Evolutionary conservation across 2,329 filamentous ascomycete genomes (phyloP), one percentile per base, ranked within the genome.

Genomic region (Aspergillus viridinutans): DNA sequence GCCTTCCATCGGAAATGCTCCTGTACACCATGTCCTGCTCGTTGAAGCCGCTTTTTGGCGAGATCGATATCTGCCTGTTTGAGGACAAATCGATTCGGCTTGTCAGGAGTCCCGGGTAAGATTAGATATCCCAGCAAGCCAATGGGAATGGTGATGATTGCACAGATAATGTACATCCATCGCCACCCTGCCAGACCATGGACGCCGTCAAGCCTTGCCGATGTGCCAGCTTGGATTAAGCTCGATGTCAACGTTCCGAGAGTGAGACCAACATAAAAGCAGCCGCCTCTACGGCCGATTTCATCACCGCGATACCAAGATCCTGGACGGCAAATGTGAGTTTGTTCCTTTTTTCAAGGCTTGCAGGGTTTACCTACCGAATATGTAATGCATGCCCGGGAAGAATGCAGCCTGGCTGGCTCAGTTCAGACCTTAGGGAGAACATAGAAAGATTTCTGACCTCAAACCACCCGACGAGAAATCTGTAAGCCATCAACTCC

Each of bases 101-200:
- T 78, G 38, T 81, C 78, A 26, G 72, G 77, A 0, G 79, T 82
- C 1, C 81, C 81, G 0, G 82, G 82, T 10, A 83, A 73, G 4
- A 84, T 65, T 28, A 83, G 75, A 48, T 77, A 78, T 0, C 82
- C 81, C 0, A 80, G 60, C 4, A 84, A 70, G 0, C 79, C 80
- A 3, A 84, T 69, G 0, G 81, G 81, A 12, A 85, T 79, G 1
- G 83, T 85, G 56, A 85, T 81, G 4, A 84, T 56, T 3, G 80
- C 72, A 52, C 76, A 76, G 64, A 83, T 80, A 49, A 83, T 80
- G 61, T 83, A 84, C 72, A 84, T 81, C 82, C 82, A 85, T n/a
- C 80, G 69, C 78, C 80, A 82, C 0, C 79, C 80, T 1, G 74
- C 74, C 0, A 81, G 69, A 0, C 80, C 80, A 25, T 76, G 67